phyloP scores from a whole-genome alignment of 1,139 yeast species.

The Yamadazyma oceani region DNA sequence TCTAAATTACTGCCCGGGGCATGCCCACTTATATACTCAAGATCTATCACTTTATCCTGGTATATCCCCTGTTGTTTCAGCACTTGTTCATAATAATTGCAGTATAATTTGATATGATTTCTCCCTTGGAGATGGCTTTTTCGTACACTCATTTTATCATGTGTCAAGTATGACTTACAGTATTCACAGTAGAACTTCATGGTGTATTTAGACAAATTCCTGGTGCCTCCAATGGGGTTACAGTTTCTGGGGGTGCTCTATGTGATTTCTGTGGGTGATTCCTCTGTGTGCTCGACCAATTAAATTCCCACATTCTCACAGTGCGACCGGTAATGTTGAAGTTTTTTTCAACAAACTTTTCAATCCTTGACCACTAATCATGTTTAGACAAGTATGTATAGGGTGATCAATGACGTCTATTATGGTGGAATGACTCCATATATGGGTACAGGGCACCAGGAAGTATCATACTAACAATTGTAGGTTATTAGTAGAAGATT shows the following conservation, averaged over 20 bases:
- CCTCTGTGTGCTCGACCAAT: conserved; percentile 4
- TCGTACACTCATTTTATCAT: conserved; percentile 84
- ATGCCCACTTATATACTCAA: conserved; percentile 32
- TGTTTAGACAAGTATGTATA: conserved; percentile 21
- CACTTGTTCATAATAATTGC: conserved; percentile 70
- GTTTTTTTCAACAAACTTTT: not conserved
- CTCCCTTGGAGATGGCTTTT: conserved; percentile 80
- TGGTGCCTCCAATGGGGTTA: too few species aligned
- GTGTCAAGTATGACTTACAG: conserved; percentile 83
- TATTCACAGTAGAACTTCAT: conserved; percentile 77
- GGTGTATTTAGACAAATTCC: too few species aligned
- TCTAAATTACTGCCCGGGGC: conserved; percentile 39
- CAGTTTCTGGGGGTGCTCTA: too few species aligned
- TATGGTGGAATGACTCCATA: too few species aligned
- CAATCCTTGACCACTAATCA: conserved; percentile 4
- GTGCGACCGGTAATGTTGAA: conserved; percentile 10
- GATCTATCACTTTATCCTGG: conserved; percentile 32
- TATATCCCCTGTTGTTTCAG: conserved; percentile 51
- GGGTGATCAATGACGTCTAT: too few species aligned
- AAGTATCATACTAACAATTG: too few species aligned
- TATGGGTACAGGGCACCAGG: too few species aligned
- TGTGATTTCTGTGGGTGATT: too few species aligned
- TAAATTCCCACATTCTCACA: conserved; percentile 9
- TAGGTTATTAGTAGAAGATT: conserved; percentile 44
- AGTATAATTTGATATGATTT: conserved; percentile 72